These are phyloP conservation scores for Mortierella hygrophila DNA, from an alignment of 192 early-diverging fungal species.

Conservation along the genomic window DNA sequence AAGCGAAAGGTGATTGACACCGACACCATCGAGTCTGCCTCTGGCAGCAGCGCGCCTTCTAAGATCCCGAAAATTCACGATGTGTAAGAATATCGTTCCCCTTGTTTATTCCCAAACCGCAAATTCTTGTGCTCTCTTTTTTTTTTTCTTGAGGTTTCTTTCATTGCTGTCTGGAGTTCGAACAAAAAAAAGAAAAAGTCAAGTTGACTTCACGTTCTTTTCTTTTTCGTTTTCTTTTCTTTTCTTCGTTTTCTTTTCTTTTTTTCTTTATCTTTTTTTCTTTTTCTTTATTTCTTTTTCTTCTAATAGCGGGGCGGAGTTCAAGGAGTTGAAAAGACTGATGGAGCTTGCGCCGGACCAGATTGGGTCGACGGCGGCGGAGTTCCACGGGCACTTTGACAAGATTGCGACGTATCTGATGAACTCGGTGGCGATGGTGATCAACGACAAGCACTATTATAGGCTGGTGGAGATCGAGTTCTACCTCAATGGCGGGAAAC, in stretches of 20 bases:
- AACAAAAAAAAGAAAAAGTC: conserved; percentile 12
- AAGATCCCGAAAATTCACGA: conserved; percentile 27
- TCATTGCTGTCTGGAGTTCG: conserved; percentile 22
- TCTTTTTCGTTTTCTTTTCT: not conserved
- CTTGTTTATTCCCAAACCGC: conserved; percentile 24
- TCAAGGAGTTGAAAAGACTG: conserved; percentile 31
- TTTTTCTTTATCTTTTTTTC: not conserved
- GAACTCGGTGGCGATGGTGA: conserved; percentile 24
- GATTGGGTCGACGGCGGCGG: conserved; percentile 25
- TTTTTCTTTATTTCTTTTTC: not conserved
- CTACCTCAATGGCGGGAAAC: conserved; percentile 41
- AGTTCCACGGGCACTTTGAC: conserved; percentile 30
- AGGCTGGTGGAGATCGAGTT: conserved; percentile 48
- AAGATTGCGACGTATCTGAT: conserved; percentile 39
- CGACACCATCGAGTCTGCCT: conserved; percentile 18
- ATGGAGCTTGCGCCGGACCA: conserved; percentile 30
- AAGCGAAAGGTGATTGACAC: conserved; percentile 23
- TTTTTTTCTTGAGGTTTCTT: conserved; percentile 13
- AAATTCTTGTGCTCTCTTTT: conserved; percentile 22
- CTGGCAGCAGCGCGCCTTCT: conserved; percentile 19
- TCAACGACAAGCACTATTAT: conserved; percentile 34
- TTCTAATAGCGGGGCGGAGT: conserved; percentile 25
- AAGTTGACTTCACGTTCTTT: conserved; percentile 11
- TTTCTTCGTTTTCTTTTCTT: not conserved
- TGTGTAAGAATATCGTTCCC: conserved; percentile 28